phyloP scores from a whole-genome alignment of 306 rosid species.

The Sindora glabra region DNA sequence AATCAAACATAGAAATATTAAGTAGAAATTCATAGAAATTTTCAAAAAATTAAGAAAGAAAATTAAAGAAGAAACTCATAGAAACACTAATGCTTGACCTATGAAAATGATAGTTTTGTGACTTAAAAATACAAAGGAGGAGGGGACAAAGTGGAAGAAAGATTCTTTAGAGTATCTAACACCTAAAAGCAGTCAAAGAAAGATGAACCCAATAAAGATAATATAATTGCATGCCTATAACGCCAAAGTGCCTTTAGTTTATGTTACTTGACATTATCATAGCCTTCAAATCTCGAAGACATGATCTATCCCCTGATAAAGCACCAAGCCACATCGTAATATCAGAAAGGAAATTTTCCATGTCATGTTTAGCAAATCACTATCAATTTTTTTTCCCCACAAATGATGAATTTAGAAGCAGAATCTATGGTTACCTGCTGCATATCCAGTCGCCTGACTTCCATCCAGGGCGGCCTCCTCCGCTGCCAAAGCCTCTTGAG shows the following conservation, averaged over 20 bases:
- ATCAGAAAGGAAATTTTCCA: no score
- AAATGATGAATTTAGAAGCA: not conserved
- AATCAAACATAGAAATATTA: not conserved
- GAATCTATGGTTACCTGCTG: slow-evolving; percentile 40
- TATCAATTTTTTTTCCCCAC: not conserved
- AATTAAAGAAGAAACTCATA: no score
- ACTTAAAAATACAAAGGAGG: not conserved
- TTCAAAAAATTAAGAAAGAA: not conserved
- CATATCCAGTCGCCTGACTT: slow-evolving; percentile 99
- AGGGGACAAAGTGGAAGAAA: not conserved
- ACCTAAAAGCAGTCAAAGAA: slow-evolving; percentile 44
- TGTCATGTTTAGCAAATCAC: no score
- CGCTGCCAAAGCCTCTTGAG: slow-evolving; percentile 35
- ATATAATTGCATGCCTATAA: slow-evolving; percentile 10
- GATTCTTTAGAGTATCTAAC: slow-evolving; percentile 12
- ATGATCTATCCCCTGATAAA: not conserved
- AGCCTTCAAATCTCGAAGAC: not conserved
- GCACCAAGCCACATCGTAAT: slow-evolving; percentile 14
- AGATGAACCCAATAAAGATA: slow-evolving; percentile 1
- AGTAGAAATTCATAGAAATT: not conserved
- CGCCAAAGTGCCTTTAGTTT: slow-evolving; percentile 7
- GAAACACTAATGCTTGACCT: not conserved
- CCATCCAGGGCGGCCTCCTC: slow-evolving; percentile 69
- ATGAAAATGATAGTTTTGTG: not conserved
- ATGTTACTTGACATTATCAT: not conserved